Evolutionary conservation across 805 yeast species (phyloP).

Genomic region (Blastobotrys americana): DNA sequence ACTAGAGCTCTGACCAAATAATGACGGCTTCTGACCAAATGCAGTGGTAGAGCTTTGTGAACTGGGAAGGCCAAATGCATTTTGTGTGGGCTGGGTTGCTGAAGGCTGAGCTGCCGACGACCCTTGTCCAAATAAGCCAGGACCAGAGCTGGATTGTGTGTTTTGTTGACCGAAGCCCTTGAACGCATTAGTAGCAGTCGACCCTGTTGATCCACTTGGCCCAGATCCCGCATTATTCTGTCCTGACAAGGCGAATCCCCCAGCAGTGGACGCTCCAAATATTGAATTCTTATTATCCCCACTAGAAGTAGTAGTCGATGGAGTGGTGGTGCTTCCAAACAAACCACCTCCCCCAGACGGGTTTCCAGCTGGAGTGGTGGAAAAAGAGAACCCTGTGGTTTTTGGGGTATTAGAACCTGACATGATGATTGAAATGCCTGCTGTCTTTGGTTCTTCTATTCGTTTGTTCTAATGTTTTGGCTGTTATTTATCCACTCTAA

Average conservation of each 20-base stretch:
- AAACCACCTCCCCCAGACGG: constrained; percentile 5
- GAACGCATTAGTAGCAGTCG: too few species aligned
- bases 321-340: neutral
- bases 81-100: neutral
- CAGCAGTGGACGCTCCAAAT: constrained; percentile 1
- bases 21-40: neutral
- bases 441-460: too few species aligned
- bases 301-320: constrained; percentile 1
- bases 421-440: too few species aligned
- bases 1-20: constrained; percentile 12
- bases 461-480: too few species aligned
- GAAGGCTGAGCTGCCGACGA: constrained; percentile 2
- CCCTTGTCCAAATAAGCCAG: constrained; percentile 3
- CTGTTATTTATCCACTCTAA: too few species aligned
- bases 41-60: constrained; percentile 3
- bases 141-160: neutral
- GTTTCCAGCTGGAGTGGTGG: constrained; percentile 15
- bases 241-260: too few species aligned
- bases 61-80: constrained; percentile 3
- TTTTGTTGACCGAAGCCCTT: neutral
- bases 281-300: neutral
- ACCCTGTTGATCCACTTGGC: too few species aligned
- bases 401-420: neutral
- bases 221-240: too few species aligned
- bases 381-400: neutral